Evolutionary conservation across 2,329 filamentous ascomycete species (phyloP), one percentile per base, ranked within the genome.

Genomic region (Aspergillus sp.): DNA sequence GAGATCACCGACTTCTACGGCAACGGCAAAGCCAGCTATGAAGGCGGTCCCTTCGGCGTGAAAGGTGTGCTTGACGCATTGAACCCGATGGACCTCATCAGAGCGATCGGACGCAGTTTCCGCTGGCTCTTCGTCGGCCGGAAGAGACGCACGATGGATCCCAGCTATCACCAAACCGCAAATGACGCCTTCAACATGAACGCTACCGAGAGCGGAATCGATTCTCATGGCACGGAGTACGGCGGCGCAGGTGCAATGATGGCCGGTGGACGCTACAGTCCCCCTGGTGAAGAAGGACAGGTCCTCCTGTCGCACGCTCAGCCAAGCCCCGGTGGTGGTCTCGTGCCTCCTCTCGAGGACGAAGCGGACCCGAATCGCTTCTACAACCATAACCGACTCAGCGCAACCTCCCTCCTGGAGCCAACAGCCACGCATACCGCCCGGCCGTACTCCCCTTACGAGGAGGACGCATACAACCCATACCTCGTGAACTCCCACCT

Each of bases 71-170:
- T 82, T 1, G 88, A 94, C 68, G 88, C 90, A 1, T 82, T 92
- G 72, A 95, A 95, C 69, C 83, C 90, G 0, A 91, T 90, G 88
- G 92, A 96, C 73, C 84, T 96, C 44, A 77, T 91, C 70, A 96
- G 93, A 77, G 90, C 90, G 0, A 87, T 90, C 62, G 90, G 88
- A 8, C 85, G 92, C 54, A 89, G 90, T 21, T 84, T 91, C 68
- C 85, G 89, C 67, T 96, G 92, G 92, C 80, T 96, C 19, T 88
- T 93, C 64, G 86, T 91, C 15, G 91, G 91, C 44, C 83, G 86
- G 57, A 88, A 86, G 72, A 74, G 66, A 59, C 72, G 80, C 49
- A 74, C 70, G 51, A 58, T 71, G 42, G 78, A 80, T 56, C 64
- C 73, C 19, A 80, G 78, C 63, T 80, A 80, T 58, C 71, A 69